Evolutionary conservation across 2,329 filamentous ascomycete genomes (phyloP).

Genomic region (Colletotrichum filicis): DNA sequence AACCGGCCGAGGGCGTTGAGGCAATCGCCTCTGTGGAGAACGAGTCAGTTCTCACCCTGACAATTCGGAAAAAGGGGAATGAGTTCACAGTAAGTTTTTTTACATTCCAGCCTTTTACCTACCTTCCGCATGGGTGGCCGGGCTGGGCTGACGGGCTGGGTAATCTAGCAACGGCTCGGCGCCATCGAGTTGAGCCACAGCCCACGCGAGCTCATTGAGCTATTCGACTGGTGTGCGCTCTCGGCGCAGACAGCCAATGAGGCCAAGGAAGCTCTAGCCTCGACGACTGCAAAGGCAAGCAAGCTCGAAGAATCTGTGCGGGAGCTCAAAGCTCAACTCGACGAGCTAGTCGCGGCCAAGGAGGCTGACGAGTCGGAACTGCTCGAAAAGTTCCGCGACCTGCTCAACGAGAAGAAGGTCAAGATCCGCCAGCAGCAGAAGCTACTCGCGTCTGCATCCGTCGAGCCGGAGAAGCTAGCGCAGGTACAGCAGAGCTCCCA

Average conservation of each 20-base stretch:
- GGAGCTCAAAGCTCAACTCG: constrained; percentile 70
- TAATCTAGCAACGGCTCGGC: constrained; percentile 73
- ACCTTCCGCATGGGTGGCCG: constrained; percentile 12
- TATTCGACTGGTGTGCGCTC: constrained; percentile 77
- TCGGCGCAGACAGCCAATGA: constrained; percentile 61
- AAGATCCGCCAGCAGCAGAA: constrained; percentile 81
- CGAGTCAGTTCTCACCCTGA: constrained; percentile 66
- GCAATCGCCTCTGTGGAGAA: constrained; percentile 67
- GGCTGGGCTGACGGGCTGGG: constrained; percentile 19
- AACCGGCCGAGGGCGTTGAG: constrained; percentile 65
- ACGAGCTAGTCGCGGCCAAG: constrained; percentile 75
- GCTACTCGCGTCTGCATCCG: constrained; percentile 61
- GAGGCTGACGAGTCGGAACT: constrained; percentile 73
- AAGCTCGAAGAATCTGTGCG: constrained; percentile 66
- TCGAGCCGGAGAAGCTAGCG: constrained; percentile 45
- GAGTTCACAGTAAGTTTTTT: constrained; percentile 71
- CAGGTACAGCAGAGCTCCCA: constrained; percentile 41
- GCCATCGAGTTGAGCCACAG: constrained; percentile 67
- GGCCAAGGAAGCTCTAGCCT: constrained; percentile 55
- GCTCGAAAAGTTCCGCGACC: constrained; percentile 74
- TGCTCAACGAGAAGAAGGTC: constrained; percentile 83
- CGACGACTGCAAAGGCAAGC: constrained; percentile 52
- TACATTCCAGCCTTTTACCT: constrained; percentile 2
- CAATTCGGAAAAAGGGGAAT: constrained; percentile 72
- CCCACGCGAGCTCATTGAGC: constrained; percentile 68